Evolutionary conservation across 2,329 filamentous ascomycete genomes (phyloP), one percentile per base, ranked within the genome.

Genomic region (Camptophora hylomeconis): DNA sequence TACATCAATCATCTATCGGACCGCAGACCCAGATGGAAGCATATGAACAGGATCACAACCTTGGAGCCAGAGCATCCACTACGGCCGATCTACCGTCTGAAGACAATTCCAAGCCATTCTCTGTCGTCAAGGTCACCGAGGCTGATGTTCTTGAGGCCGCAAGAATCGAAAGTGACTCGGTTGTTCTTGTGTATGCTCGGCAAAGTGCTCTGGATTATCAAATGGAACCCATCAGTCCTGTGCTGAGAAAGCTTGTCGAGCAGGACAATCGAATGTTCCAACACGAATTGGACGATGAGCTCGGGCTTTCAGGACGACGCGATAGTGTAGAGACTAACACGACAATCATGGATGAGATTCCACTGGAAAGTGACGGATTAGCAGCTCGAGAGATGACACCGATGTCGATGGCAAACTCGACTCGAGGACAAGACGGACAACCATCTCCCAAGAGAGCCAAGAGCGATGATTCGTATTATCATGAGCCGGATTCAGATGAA

Each of bases 101-200:
- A 9, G 33, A 27, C 10, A 54, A 55, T 36, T 42, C 53, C 14
- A 42, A 52, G 14, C 57, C 54, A 1, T 61, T 56, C 33, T 57
- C 53, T 5, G 46, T 52, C 17, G 45, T 39, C 20, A 58, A 55
- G 37, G 57, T 69, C 13, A 53, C 55, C 3, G 62, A 69, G 33
- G 53, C 59, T 23, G 62, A 71, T 34, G 71, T 74, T 7, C 57
- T 75, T 28, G 51, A 60, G 39, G 56, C 68, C 38, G 63, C 65
- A 30, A 57, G 56, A 14, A 56, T 61, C 19, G 69, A 74, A 39
- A 58, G 60, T 29, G 57, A 51, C 17, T 60, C 56, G 6, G 67
- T 63, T 2, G 48, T 76, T 1, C 57, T 76, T 7, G 63, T 76
- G 3, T 76, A 75, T 45, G 71, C 69, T 12, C 70, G 61, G 40